Evolutionary conservation across 208 protist genomes (phyloP).

Genomic region (Kentomonas sorsogonicus): DNA sequence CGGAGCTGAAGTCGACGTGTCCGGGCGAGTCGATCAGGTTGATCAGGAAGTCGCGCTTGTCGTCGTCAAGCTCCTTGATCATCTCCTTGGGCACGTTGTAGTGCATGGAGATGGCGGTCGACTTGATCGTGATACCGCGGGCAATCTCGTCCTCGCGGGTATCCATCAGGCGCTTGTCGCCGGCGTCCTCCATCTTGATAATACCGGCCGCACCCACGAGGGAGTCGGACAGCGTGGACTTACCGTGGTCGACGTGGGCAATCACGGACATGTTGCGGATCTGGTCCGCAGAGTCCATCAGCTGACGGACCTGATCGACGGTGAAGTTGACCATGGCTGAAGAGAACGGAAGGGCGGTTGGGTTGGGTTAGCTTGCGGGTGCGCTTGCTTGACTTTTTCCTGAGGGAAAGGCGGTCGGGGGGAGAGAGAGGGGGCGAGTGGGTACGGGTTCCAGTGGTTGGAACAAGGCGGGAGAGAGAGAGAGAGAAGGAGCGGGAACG

Average conservation of each 20-base stretch:
- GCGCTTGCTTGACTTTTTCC: no score
- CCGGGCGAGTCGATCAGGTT: constrained; percentile 92
- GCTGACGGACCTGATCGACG: constrained; percentile 63
- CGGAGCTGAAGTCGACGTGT: constrained; percentile 99
- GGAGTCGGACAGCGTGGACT: constrained; percentile 96
- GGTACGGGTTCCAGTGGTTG: no score
- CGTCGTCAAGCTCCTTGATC: constrained; percentile 46
- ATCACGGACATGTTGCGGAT: constrained; percentile 82
- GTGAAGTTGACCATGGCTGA: constrained; percentile 86
- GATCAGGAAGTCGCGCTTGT: constrained; percentile 90
- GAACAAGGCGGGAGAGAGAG: no score
- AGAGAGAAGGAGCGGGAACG: no score
- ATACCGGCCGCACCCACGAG: constrained; percentile 95
- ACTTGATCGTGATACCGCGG: constrained; percentile 99
- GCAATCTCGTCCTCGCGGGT: constrained; percentile 89
- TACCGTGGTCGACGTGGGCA: constrained; percentile 73
- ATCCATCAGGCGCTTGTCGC: constrained; percentile 70
- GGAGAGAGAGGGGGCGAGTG: no score
- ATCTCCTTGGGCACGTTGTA: constrained; percentile 91
- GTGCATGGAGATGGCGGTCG: constrained; percentile 98
- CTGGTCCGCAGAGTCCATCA: constrained; percentile 69
- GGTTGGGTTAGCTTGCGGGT: no score
- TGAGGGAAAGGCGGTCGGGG: no score
- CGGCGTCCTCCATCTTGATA: constrained; percentile 81
- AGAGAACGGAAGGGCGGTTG: no score